Percentiles rank a stretch among this genome's conserved stretches.
Evolutionary conservation across 2,329 filamentous ascomycete species (phyloP).

Genomic region (Aspergillus fumigatus): DNA sequence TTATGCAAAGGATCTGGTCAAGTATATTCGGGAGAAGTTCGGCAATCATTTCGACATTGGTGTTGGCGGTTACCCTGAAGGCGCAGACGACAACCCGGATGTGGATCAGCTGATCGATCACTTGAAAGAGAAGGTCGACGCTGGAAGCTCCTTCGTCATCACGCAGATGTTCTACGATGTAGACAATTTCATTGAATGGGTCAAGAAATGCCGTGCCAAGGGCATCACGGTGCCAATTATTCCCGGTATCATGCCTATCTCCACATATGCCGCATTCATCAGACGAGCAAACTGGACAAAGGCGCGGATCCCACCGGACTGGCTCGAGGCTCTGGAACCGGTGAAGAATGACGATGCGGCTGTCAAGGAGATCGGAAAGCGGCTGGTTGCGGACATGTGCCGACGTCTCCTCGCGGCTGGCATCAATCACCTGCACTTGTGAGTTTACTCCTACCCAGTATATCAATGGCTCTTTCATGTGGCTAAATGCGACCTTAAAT

Average conservation of each 20-base stretch:
- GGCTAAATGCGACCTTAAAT: not conserved
- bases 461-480: not conserved
- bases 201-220: conserved; percentile 74
- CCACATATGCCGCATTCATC: conserved; percentile 89
- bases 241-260: conserved; percentile 88
- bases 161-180: conserved; percentile 99
- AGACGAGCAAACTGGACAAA: conserved; percentile 88
- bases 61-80: conserved; percentile 93
- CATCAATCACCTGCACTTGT: conserved; percentile 86
- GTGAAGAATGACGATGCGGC: conserved; percentile 96
- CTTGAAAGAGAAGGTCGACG: conserved; percentile 94
- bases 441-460: conserved; percentile 24
- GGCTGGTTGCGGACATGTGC: conserved; percentile 84
- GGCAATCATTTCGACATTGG: conserved; percentile 95
- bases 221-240: conserved; percentile 82
- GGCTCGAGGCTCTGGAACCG: conserved; percentile 78
- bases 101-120: conserved; percentile 82
- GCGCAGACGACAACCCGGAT: conserved; percentile 87
- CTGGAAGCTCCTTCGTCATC: conserved; percentile 87
- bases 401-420: conserved; percentile 76
- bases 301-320: conserved; percentile 73
- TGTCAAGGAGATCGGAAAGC: conserved; percentile 84
- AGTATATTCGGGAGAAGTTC: conserved; percentile 73
- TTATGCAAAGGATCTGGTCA: conserved; percentile 87
- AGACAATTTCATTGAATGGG: conserved; percentile 91